phyloP scores from a whole-genome alignment of 768 basidiomycete species.

The Mycena vulgaris region DNA sequence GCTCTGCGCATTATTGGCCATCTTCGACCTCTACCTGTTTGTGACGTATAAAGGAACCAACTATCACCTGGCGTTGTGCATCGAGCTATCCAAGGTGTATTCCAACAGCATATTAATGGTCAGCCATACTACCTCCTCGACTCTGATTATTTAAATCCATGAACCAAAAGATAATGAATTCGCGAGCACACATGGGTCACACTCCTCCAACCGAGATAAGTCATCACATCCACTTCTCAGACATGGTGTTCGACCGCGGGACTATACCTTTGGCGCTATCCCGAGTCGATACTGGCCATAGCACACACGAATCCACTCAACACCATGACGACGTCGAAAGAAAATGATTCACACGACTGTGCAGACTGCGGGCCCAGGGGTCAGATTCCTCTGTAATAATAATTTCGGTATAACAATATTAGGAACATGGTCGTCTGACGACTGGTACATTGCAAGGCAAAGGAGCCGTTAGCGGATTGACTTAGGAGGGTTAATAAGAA shows the following conservation, averaged over 20 bases:
- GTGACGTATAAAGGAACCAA: constrained; percentile 15
- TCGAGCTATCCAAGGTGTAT: constrained; percentile 30
- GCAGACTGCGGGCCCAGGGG: neutral
- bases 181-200: constrained; percentile 23
- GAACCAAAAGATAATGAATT: constrained; percentile 13
- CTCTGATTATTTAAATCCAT: neutral
- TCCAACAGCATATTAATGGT: constrained; percentile 30
- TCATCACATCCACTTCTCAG: neutral
- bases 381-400: too few relatives aligned
- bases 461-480: too few relatives aligned
- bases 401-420: too few relatives aligned
- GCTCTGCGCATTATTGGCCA: constrained; percentile 16
- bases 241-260: neutral
- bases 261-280: neutral
- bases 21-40: constrained; percentile 35
- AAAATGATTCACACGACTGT: too few relatives aligned
- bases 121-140: neutral
- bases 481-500: too few relatives aligned
- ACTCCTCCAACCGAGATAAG: neutral
- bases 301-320: neutral
- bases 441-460: too few relatives aligned
- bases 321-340: neutral
- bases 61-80: constrained; percentile 24
- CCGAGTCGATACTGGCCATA: neutral
- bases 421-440: too few relatives aligned